Evolutionary conservation across 805 yeast species (phyloP).

Genomic region (Saturnispora serradocipensis): DNA sequence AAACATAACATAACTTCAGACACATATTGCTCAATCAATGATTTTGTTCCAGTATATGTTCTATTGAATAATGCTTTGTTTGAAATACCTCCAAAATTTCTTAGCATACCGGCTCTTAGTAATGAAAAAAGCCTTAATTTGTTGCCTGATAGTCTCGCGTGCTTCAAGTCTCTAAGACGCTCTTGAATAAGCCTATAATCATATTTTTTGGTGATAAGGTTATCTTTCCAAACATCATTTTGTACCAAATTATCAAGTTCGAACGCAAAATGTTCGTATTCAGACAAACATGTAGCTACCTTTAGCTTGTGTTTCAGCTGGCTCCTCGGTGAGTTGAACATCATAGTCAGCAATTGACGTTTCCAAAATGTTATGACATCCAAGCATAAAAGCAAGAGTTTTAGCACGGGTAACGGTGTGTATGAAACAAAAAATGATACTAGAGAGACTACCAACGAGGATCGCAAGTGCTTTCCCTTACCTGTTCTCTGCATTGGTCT

Average conservation of each 20-base stretch:
- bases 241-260: constrained; percentile 44
- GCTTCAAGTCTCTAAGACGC: constrained; percentile 50
- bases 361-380: constrained; percentile 38
- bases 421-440: constrained; percentile 9
- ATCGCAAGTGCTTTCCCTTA: constrained; percentile 4
- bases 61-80: constrained; percentile 70
- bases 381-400: constrained; percentile 30
- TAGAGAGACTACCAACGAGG: constrained; percentile 6
- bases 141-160: constrained; percentile 54
- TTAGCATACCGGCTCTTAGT: constrained; percentile 70
- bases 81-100: constrained; percentile 89
- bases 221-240: constrained; percentile 65
- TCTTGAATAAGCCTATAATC: constrained; percentile 79
- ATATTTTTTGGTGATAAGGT: constrained; percentile 70
- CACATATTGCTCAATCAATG: constrained; percentile 79
- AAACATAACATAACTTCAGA: constrained; percentile 65
- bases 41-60: constrained; percentile 81
- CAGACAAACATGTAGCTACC: constrained; percentile 34
- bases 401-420: constrained; percentile 19
- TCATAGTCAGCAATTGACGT: constrained; percentile 9
- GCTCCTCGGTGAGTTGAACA: constrained; percentile 11
- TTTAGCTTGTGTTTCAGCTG: constrained; percentile 4
- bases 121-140: constrained; percentile 50
- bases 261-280: constrained; percentile 55
- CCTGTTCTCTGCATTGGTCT: constrained; percentile 6